Conservation (phyloP, 495 filamentous ascomycete genomes). For the Collariella sp. region DNA sequence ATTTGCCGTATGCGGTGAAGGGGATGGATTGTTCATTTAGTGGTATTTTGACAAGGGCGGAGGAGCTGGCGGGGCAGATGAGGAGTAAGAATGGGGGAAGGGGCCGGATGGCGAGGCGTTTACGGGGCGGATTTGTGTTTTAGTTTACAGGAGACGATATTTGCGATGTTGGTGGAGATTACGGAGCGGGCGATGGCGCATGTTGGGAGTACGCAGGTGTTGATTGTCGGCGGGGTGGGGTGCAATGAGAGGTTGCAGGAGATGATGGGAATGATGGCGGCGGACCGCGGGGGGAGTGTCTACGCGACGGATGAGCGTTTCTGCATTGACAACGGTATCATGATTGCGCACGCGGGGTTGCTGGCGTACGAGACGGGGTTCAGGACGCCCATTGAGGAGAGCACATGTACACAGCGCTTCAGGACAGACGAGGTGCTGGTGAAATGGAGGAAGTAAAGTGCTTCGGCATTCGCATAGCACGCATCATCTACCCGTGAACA, state of each 20-base stretch:
- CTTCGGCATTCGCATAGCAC: not conserved
- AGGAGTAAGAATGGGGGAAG: conserved; percentile 33
- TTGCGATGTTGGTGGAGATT: conserved; percentile 95
- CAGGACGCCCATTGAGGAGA: conserved; percentile 65
- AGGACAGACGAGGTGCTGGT: conserved; percentile 91
- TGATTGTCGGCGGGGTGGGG: conserved; percentile 97
- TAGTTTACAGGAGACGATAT: conserved; percentile 89
- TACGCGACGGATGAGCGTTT: conserved; percentile 95
- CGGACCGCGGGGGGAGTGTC: conserved; percentile 77
- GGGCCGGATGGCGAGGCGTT: conserved; percentile 40
- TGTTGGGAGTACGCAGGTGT: conserved; percentile 78
- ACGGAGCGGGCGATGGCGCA: conserved; percentile 98
- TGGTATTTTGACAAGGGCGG: conserved; percentile 76
- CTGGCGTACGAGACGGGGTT: conserved; percentile 75
- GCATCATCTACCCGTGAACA: not conserved
- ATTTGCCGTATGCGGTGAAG: conserved; percentile 92
- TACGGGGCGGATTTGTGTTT: conserved; percentile 87
- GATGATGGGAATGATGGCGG: conserved; percentile 98
- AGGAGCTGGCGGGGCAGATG: conserved; percentile 62
- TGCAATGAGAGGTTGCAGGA: conserved; percentile 92
- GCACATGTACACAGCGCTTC: conserved; percentile 87
- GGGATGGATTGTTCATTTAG: conserved; percentile 97
- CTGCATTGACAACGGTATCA: conserved; percentile 98
- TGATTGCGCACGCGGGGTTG: conserved; percentile 96
- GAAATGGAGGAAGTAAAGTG: conserved; percentile 72